phyloP scores from a whole-genome alignment of 768 basidiomycete genomes.

The Rhodotorula sphaerocarpa region DNA sequence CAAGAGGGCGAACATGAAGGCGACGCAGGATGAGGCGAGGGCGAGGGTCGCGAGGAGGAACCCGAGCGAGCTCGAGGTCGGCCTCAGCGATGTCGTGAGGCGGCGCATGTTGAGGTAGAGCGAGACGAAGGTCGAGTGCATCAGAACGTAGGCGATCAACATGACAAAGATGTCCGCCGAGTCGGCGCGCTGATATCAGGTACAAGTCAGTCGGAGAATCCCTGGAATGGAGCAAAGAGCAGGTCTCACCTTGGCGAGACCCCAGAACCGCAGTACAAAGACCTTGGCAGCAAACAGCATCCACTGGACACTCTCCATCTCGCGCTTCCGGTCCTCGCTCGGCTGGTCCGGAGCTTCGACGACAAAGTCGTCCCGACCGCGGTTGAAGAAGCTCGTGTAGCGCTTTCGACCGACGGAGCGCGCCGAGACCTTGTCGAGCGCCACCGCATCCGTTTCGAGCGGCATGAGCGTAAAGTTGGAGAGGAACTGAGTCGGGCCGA shows the following conservation, averaged over 20 bases:
- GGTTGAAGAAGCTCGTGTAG: conserved; percentile 32
- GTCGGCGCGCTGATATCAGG: conserved; percentile 64
- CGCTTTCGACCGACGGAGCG: conserved; percentile 10
- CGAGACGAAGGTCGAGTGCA: conserved; percentile 91
- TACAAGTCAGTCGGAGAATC: background rate
- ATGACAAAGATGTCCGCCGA: conserved; percentile 93
- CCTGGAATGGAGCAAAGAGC: too few relatives aligned
- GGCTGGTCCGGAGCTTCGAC: conserved; percentile 46
- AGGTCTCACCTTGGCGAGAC: conserved; percentile 61
- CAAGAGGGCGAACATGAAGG: conserved; percentile 75
- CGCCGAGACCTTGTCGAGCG: conserved; percentile 23
- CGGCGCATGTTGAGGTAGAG: conserved; percentile 79
- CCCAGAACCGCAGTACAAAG: conserved; percentile 72
- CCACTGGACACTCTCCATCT: conserved; percentile 78
- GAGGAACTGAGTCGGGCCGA: conserved; percentile 18
- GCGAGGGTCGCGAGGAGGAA: conserved; percentile 53
- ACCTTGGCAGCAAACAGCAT: conserved; percentile 74
- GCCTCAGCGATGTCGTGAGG: conserved; percentile 44
- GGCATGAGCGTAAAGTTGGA: conserved; percentile 16
- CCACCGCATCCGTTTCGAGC: conserved; percentile 25
- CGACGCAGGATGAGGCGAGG: conserved; percentile 67
- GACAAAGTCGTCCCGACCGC: conserved; percentile 35
- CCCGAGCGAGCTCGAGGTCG: conserved; percentile 25
- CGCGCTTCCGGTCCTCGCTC: conserved; percentile 54
- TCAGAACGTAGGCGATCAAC: conserved; percentile 82